Percentiles rank a stretch among this genome's conserved stretches.
phyloP scores from a whole-genome alignment of 2,329 filamentous ascomycete species.

The Cercospora zeae-maydis region DNA sequence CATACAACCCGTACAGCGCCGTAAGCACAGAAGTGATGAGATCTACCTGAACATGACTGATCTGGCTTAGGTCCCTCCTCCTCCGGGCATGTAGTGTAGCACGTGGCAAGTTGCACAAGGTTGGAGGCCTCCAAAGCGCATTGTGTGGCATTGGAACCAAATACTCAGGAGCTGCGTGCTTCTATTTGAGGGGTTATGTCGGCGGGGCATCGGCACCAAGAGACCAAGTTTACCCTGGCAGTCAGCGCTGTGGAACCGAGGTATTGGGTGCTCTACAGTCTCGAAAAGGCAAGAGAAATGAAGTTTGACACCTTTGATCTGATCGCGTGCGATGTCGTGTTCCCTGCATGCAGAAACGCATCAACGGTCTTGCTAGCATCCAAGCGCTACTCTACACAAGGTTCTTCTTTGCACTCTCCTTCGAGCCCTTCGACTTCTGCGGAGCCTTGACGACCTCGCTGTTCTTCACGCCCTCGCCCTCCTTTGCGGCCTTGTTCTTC shows the following conservation, averaged over 20 bases:
- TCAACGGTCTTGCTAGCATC: no score
- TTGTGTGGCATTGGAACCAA: background rate
- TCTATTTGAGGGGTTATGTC: background rate
- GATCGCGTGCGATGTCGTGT: no score
- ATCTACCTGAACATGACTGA: background rate
- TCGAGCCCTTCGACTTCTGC: no score
- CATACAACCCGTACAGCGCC: conserved; percentile 8
- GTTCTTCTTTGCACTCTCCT: no score
- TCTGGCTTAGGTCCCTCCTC: conserved; percentile 3
- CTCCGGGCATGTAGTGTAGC: conserved; percentile 6
- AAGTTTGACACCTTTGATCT: no score
- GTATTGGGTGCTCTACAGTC: background rate
- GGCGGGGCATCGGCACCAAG: background rate
- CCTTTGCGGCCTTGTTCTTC: no score
- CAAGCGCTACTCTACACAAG: no score
- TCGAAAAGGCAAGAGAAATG: background rate
- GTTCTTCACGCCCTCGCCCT: no score
- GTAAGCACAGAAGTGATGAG: background rate
- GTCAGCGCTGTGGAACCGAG: background rate
- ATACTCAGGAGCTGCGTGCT: background rate
- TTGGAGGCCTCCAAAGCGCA: background rate
- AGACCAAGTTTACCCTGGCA: background rate
- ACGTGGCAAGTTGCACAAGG: background rate
- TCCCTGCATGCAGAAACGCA: no score
- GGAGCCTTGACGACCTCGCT: no score